Evolutionary conservation across 2,329 filamentous ascomycete genomes (phyloP).

Genomic region (Nigrospora oryzae): DNA sequence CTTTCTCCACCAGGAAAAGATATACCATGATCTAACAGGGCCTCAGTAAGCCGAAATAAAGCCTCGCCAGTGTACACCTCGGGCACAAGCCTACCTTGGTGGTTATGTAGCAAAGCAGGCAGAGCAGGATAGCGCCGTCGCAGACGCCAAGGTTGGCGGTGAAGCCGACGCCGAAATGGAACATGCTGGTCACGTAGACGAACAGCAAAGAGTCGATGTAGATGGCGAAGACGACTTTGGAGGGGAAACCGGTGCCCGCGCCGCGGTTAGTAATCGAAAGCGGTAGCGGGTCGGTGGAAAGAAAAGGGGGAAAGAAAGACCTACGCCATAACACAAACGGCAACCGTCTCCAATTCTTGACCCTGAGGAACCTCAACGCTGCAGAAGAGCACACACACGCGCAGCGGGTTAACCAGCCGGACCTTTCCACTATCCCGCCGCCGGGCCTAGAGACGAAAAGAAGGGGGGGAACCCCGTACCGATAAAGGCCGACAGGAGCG

Average conservation of each 20-base stretch:
- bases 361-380: conserved; percentile 27
- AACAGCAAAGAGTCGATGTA: conserved; percentile 54
- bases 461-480: too few species aligned
- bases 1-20: conserved; percentile 56
- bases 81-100: conserved; percentile 40
- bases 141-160: conserved; percentile 42
- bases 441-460: too few species aligned
- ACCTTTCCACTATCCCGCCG: too few species aligned
- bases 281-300: not conserved
- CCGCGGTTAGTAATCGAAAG: not conserved
- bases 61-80: conserved; percentile 16
- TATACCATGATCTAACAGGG: conserved; percentile 44
- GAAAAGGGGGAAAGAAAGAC: conserved; percentile 8
- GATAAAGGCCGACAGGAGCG: too few species aligned
- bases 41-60: conserved; percentile 9
- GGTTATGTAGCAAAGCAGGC: conserved; percentile 52
- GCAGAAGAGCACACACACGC: not conserved
- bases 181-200: conserved; percentile 45
- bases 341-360: conserved; percentile 30
- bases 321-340: conserved; percentile 34
- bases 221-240: conserved; percentile 48
- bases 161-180: conserved; percentile 49
- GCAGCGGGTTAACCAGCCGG: too few species aligned
- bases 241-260: too few species aligned
- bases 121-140: conserved; percentile 50